Evolutionary conservation across 306 rosid species (phyloP).

Genomic region (Quillaja saponaria): DNA sequence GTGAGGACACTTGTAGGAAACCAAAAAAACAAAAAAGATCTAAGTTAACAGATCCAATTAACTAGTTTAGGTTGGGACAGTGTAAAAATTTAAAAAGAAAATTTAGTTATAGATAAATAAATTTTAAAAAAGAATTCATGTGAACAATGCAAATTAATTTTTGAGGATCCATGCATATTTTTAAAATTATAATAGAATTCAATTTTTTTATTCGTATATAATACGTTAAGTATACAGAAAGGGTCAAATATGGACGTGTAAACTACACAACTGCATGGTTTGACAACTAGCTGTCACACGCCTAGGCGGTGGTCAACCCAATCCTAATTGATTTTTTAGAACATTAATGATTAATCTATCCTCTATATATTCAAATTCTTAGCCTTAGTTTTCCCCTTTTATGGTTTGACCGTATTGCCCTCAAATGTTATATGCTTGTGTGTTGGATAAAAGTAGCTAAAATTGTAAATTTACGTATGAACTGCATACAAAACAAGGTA

Average conservation of each 20-base stretch:
- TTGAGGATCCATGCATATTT: too few relatives aligned
- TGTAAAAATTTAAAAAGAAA: too few relatives aligned
- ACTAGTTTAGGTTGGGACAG: too few relatives aligned
- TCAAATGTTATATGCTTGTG: constrained; percentile 1
- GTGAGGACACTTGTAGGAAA: too few relatives aligned
- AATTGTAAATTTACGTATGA: constrained; percentile 36
- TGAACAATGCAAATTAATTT: too few relatives aligned
- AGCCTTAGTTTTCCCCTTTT: constrained; percentile 22
- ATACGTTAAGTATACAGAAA: constrained; percentile 23
- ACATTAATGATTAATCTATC: constrained; percentile 1
- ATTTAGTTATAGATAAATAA: too few relatives aligned
- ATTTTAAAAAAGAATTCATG: too few relatives aligned
- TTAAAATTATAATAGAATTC: too few relatives aligned
- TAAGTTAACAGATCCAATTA: too few relatives aligned
- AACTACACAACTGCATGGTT: constrained; percentile 55
- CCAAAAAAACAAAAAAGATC: too few relatives aligned
- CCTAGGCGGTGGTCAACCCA: constrained; percentile 58
- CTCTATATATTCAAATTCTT: not conserved
- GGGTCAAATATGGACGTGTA: constrained; percentile 67
- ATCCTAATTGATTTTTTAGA: not conserved
- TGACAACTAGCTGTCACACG: constrained; percentile 67
- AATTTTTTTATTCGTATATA: too few relatives aligned
- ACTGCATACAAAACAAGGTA: not conserved
- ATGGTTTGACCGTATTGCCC: constrained; percentile 33
- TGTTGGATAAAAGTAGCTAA: not conserved